These are phyloP conservation scores for Teratosphaeriaceae sp. DNA, from an alignment of 2,329 filamentous ascomycete species.

Conservation along the genomic window DNA sequence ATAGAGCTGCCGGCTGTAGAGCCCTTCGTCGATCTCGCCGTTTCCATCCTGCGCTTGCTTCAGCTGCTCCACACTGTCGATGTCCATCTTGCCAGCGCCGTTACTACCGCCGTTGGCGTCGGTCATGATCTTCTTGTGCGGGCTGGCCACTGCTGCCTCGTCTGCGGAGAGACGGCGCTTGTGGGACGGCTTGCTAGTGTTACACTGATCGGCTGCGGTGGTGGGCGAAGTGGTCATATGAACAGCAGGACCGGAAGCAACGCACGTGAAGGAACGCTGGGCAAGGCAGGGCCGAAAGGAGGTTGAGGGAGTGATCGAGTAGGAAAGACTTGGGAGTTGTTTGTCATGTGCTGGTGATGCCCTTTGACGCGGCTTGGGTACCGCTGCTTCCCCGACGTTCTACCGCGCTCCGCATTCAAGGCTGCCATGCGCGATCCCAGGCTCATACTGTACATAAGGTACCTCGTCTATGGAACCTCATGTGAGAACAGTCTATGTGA, in stretches of 20 bases:
- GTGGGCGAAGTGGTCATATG: neutral
- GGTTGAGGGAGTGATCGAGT: too few species aligned
- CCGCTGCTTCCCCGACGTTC: neutral
- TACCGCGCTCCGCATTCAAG: too few species aligned
- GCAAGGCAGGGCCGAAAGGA: too few species aligned
- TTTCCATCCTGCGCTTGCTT: conserved; percentile 40
- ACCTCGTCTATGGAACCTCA: too few species aligned
- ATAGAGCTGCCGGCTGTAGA: conserved; percentile 63
- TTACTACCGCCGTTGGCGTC: conserved; percentile 10
- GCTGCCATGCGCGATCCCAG: too few species aligned
- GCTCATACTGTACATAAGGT: neutral
- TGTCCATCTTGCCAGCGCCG: conserved; percentile 54
- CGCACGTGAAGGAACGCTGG: neutral
- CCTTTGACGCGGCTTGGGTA: neutral
- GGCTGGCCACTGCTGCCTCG: conserved; percentile 37
- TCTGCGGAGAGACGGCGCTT: conserved; percentile 48
- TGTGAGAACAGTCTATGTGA: too few species aligned
- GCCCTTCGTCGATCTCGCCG: conserved; percentile 60
- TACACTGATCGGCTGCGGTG: too few species aligned
- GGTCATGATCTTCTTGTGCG: conserved; percentile 37
- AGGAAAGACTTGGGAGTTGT: too few species aligned
- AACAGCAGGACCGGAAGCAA: neutral
- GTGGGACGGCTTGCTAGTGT: conserved; percentile 5
- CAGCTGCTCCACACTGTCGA: conserved; percentile 55
- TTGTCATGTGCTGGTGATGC: too few species aligned